Conservation (phyloP, 129 eudicot genomes). For the Artemisia argyi region DNA sequence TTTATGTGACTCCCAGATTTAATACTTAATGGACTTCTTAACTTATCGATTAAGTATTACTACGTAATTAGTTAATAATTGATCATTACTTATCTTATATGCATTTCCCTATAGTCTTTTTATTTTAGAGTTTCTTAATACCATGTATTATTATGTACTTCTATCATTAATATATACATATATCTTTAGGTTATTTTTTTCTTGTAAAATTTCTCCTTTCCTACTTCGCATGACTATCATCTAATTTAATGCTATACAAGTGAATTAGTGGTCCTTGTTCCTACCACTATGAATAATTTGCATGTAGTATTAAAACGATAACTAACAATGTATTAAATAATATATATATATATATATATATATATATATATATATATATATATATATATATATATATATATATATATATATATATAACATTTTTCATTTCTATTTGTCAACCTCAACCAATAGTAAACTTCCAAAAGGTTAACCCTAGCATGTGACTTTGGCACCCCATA, state of each 20-base stretch:
- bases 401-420: too few relatives aligned
- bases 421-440: slow-evolving; percentile 6
- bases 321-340: too few relatives aligned
- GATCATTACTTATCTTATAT: slow-evolving; percentile 9
- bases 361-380: too few relatives aligned
- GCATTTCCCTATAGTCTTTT: slow-evolving; percentile 14
- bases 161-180: slow-evolving; percentile 7
- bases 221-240: too few relatives aligned
- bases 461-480: slow-evolving; percentile 36
- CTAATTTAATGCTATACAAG: too few relatives aligned
- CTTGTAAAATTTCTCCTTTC: background rate
- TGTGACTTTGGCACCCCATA: slow-evolving; percentile 47
- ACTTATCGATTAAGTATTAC: slow-evolving; percentile 10
- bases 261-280: too few relatives aligned
- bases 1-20: slow-evolving; percentile 46
- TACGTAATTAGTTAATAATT: background rate
- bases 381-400: too few relatives aligned
- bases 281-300: too few relatives aligned
- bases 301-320: too few relatives aligned
- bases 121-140: background rate
- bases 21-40: slow-evolving; percentile 13
- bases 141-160: slow-evolving; percentile 15
- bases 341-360: too few relatives aligned
- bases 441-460: slow-evolving; percentile 24
- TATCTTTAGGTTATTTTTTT: background rate